Evolutionary conservation across 2,329 filamentous ascomycete genomes (phyloP).

Genomic region (Nothophoma quercina): DNA sequence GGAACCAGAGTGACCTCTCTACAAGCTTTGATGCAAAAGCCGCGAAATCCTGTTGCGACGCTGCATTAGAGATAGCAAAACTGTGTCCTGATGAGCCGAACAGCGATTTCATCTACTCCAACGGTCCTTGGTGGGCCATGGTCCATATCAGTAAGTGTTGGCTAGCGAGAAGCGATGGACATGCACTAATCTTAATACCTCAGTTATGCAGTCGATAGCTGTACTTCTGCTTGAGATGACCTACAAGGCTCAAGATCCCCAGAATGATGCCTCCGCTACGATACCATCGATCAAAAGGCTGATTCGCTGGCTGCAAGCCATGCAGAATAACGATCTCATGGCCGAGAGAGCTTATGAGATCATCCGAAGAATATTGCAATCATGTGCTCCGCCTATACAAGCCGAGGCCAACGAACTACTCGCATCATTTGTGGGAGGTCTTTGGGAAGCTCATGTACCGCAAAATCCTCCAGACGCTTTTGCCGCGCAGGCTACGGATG

Average conservation of each 20-base stretch:
- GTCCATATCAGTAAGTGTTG: too few species aligned
- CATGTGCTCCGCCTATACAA: too few species aligned
- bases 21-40: slow-evolving; percentile 38
- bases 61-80: slow-evolving; percentile 42
- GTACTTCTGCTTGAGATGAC: slow-evolving; percentile 50
- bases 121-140: slow-evolving; percentile 51
- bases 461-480: too few species aligned
- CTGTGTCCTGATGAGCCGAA: slow-evolving; percentile 41
- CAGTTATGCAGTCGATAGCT: slow-evolving; percentile 51
- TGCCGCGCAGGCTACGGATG: too few species aligned
- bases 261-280: not conserved
- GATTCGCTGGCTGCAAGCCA: not conserved
- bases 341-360: not conserved
- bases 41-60: slow-evolving; percentile 44
- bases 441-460: too few species aligned
- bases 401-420: too few species aligned
- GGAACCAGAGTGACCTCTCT: slow-evolving; percentile 40
- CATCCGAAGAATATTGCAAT: too few species aligned
- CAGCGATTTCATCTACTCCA: slow-evolving; percentile 22
- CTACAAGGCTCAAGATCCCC: slow-evolving; percentile 29
- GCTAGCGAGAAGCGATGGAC: too few species aligned
- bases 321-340: not conserved
- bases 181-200: too few species aligned
- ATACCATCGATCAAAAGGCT: not conserved
- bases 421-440: too few species aligned